Conservation (phyloP, 352 stramenopile genomes). For the Pythium rhizo-oryzae region DNA sequence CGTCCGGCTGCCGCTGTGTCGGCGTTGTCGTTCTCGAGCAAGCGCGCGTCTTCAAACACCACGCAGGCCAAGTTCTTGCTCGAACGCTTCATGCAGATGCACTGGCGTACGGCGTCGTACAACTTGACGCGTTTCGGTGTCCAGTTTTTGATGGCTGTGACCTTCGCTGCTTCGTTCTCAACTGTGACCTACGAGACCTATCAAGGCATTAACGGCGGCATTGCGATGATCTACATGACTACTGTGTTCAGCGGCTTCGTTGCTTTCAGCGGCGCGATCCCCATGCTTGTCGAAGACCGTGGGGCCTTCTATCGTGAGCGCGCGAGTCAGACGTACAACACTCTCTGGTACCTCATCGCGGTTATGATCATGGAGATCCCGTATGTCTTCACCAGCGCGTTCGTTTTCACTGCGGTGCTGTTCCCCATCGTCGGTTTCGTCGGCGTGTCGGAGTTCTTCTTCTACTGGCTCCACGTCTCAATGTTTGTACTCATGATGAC, state of each 20-base stretch:
- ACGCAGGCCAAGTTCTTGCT: slow-evolving; percentile 22
- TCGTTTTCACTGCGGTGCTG: too few species aligned
- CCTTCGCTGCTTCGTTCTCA: slow-evolving; percentile 39
- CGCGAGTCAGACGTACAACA: slow-evolving; percentile 7
- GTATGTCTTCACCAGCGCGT: too few species aligned
- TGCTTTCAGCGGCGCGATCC: neutral
- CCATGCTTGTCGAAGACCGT: neutral
- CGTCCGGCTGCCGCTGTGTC: slow-evolving; percentile 4
- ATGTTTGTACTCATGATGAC: neutral
- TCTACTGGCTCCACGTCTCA: slow-evolving; percentile 5
- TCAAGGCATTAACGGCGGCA: neutral
- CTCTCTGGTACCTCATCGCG: neutral
- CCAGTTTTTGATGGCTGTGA: slow-evolving; percentile 32
- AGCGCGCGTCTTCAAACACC: slow-evolving; percentile 18
- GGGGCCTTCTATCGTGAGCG: slow-evolving; percentile 4
- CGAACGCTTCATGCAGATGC: slow-evolving; percentile 48
- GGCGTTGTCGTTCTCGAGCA: slow-evolving; percentile 23
- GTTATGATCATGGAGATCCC: neutral
- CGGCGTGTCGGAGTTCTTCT: slow-evolving; percentile 1
- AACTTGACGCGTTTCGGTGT: slow-evolving; percentile 46
- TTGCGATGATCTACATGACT: slow-evolving; percentile 1
- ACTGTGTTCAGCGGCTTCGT: neutral
- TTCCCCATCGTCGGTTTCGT: neutral
- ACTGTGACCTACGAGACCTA: neutral
- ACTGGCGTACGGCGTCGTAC: slow-evolving; percentile 74